These are phyloP conservation scores for Mesembryanthemum crystallinum DNA, from an alignment of 148 eudicot genomes.

Conservation along the genomic window DNA sequence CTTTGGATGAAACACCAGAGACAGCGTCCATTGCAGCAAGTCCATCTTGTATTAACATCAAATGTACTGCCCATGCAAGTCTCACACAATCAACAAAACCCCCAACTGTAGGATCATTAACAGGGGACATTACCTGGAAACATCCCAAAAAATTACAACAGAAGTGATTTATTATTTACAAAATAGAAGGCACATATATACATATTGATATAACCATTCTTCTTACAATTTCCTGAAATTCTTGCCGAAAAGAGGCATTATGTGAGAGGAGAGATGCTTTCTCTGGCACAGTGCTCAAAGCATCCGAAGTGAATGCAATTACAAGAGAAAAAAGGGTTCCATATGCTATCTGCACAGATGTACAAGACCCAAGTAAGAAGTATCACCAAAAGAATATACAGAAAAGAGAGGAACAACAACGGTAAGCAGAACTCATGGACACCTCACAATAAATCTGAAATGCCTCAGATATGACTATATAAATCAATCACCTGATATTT, in stretches of 20 bases:
- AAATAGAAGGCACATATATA: neutral
- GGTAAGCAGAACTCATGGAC: neutral
- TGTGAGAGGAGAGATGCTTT: conserved; percentile 55
- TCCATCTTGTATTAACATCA: conserved; percentile 68
- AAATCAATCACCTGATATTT: conserved; percentile 65
- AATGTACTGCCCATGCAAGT: conserved; percentile 85
- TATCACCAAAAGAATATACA: neutral
- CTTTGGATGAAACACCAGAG: conserved; percentile 48
- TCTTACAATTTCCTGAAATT: conserved; percentile 78
- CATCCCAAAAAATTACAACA: neutral
- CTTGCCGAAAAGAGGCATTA: conserved; percentile 78
- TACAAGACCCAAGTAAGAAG: conserved; percentile 11
- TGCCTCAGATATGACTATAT: neutral
- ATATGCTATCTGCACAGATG: conserved; percentile 61
- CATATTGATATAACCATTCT: neutral
- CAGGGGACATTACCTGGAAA: conserved; percentile 57
- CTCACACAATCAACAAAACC: conserved; percentile 81
- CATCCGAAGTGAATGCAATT: conserved; percentile 86
- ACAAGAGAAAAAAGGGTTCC: conserved; percentile 85
- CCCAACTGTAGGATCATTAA: conserved; percentile 56
- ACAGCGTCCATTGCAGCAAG: conserved; percentile 41
- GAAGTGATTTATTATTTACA: neutral
- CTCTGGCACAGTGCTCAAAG: conserved; percentile 70
- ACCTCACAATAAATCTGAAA: neutral
- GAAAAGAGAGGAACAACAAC: neutral